These are phyloP conservation scores for Xylaria palmicola DNA, from an alignment of 495 filamentous ascomycete species.

Conservation along the genomic window DNA sequence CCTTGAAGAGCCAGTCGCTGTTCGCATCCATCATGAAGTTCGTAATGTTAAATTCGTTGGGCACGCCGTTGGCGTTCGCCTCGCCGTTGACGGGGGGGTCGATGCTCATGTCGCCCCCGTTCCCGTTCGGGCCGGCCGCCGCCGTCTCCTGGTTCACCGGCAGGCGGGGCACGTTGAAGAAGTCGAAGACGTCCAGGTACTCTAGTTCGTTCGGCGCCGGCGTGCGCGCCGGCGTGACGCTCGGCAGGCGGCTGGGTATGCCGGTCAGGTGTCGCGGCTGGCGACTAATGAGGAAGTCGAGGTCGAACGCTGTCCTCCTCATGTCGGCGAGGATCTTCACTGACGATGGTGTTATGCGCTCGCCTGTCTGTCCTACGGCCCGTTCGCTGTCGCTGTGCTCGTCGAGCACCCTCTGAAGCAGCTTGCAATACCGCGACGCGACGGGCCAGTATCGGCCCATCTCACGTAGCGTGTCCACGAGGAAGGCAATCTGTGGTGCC, in stretches of 20 bases:
- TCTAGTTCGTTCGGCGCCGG: slow-evolving; percentile 80
- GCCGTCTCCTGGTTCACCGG: slow-evolving; percentile 47
- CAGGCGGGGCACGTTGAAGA: slow-evolving; percentile 83
- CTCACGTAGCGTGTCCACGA: slow-evolving; percentile 75
- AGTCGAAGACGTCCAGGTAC: slow-evolving; percentile 90
- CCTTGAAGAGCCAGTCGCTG: slow-evolving; percentile 61
- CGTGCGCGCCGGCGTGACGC: slow-evolving; percentile 53
- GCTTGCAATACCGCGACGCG: slow-evolving; percentile 74
- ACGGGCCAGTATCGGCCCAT: slow-evolving; percentile 84
- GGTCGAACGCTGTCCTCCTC: slow-evolving; percentile 79
- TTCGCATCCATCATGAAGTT: slow-evolving; percentile 66
- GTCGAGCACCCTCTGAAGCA: slow-evolving; percentile 78
- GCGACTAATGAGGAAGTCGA: slow-evolving; percentile 82
- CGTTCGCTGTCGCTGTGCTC: slow-evolving; percentile 77
- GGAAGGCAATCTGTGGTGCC: slow-evolving; percentile 70
- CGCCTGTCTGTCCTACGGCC: slow-evolving; percentile 49
- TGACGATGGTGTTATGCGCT: slow-evolving; percentile 73
- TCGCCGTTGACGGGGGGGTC: slow-evolving; percentile 17
- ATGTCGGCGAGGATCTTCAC: slow-evolving; percentile 88
- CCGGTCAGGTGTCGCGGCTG: slow-evolving; percentile 62
- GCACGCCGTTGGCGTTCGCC: slow-evolving; percentile 13
- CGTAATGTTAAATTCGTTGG: slow-evolving; percentile 61
- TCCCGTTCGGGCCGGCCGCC: slow-evolving; percentile 12
- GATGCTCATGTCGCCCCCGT: slow-evolving; percentile 21
- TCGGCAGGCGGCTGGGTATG: slow-evolving; percentile 36